Conservation (phyloP, 2,329 filamentous ascomycete genomes). For the Cryphonectria naterciae region DNA sequence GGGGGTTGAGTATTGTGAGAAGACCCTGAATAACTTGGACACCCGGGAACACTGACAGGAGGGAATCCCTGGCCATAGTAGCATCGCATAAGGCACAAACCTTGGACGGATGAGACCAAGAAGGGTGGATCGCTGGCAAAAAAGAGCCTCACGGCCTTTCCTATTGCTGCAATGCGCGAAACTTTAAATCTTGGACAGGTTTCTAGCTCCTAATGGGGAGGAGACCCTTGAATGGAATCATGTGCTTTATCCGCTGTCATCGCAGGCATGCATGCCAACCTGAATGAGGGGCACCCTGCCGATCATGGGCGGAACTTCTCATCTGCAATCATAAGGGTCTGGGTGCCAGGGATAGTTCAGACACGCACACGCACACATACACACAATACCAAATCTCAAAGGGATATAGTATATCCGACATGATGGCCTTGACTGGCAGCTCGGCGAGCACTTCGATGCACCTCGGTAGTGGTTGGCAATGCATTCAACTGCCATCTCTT, state of each 20-base stretch:
- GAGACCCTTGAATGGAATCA: conserved; percentile 3
- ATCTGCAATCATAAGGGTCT: neutral
- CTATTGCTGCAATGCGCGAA: neutral
- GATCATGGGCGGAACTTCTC: neutral
- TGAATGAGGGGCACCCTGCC: neutral
- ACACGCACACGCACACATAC: neutral
- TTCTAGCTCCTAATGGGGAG: neutral
- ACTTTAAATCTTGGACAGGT: neutral
- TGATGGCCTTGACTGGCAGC: neutral
- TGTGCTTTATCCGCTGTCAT: neutral
- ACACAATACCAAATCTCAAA: neutral
- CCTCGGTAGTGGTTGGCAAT: neutral
- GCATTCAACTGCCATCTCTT: neutral
- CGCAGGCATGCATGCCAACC: neutral
- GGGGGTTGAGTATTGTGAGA: neutral
- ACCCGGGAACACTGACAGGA: neutral
- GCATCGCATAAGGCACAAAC: conserved; percentile 18
- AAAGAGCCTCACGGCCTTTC: neutral
- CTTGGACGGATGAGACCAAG: conserved; percentile 6
- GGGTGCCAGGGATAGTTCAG: neutral
- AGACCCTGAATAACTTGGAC: conserved; percentile 25
- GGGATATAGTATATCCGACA: neutral
- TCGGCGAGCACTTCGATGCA: neutral
- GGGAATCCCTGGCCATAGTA: conserved; percentile 15
- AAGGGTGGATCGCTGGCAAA: neutral